Percentiles rank a stretch among this genome's conserved stretches.
Evolutionary conservation across 495 filamentous ascomycete genomes (phyloP).

Genomic region (Chaetomium tenue): DNA sequence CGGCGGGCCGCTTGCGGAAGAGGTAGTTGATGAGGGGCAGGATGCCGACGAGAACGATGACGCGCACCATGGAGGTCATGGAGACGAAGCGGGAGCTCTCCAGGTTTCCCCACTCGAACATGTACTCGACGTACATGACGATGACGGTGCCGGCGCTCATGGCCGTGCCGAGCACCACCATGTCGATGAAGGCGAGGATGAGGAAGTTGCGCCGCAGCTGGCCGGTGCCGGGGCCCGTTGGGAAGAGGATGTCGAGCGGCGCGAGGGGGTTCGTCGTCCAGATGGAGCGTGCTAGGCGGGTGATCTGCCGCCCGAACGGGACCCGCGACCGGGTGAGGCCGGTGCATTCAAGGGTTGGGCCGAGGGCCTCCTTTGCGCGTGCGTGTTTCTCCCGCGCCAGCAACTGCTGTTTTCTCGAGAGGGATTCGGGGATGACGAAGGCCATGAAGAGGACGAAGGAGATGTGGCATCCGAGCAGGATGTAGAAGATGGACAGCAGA

Average conservation of each 20-base stretch:
- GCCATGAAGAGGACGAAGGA: conserved; percentile 67
- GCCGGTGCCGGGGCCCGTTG: conserved; percentile 55
- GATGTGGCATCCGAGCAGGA: conserved; percentile 65
- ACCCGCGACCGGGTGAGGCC: conserved; percentile 4
- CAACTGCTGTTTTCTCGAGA: conserved; percentile 64
- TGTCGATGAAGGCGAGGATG: conserved; percentile 75
- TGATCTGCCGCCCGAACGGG: conserved; percentile 26
- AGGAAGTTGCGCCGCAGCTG: conserved; percentile 74
- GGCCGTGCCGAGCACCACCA: conserved; percentile 71
- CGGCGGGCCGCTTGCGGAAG: conserved; percentile 53
- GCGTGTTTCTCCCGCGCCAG: conserved; percentile 65
- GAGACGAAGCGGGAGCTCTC: conserved; percentile 77
- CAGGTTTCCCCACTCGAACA: conserved; percentile 77
- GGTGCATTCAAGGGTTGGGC: conserved; percentile 18
- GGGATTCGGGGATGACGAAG: conserved; percentile 76
- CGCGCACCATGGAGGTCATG: conserved; percentile 68
- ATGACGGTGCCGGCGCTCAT: conserved; percentile 77
- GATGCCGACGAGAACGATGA: conserved; percentile 68
- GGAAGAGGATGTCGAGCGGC: conserved; percentile 75
- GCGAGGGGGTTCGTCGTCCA: conserved; percentile 58
- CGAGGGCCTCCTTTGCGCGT: conserved; percentile 28
- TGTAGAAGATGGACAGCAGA: conserved; percentile 73
- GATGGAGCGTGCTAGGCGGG: conserved; percentile 25
- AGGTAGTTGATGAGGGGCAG: conserved; percentile 70
- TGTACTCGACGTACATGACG: conserved; percentile 72